A percentile compares a stretch with the other conserved stretches of the same genome.
Conservation (phyloP, 192 early-diverging fungal species). For the Umbelopsis ramanniana region DNA sequence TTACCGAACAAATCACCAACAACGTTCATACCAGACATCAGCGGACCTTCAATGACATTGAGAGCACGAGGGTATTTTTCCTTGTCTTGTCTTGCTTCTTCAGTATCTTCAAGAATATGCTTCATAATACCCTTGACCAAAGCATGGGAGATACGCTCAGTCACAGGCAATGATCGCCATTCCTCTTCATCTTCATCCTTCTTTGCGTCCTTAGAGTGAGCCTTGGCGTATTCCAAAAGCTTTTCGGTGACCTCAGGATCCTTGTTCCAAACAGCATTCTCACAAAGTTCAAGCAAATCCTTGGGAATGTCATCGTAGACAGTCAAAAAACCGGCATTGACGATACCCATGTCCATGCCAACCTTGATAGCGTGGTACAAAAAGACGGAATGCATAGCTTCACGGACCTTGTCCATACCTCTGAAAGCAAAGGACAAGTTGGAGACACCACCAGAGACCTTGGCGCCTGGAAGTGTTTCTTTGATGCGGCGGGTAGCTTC, state of each 20-base stretch:
- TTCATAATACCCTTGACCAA: slow-evolving; percentile 96
- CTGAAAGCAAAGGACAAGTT: slow-evolving; percentile 98
- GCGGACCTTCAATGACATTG: slow-evolving; percentile 95
- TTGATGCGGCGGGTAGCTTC: slow-evolving; percentile 79
- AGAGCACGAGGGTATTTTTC: slow-evolving; percentile 83
- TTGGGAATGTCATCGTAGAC: slow-evolving; percentile 97
- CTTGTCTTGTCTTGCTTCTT: slow-evolving; percentile 84
- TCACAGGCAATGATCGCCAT: slow-evolving; percentile 81
- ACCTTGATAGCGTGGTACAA: slow-evolving; percentile 82
- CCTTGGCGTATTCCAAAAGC: slow-evolving; percentile 88
- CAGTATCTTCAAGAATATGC: slow-evolving; percentile 90
- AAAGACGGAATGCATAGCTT: slow-evolving; percentile 97
- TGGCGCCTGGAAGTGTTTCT: slow-evolving; percentile 81
- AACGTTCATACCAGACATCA: slow-evolving; percentile 93
- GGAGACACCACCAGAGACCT: slow-evolving; percentile 95
- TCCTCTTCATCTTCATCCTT: slow-evolving; percentile 82
- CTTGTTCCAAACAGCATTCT: slow-evolving; percentile 91
- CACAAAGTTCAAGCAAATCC: slow-evolving; percentile 90
- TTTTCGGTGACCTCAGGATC: slow-evolving; percentile 93
- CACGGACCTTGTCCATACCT: slow-evolving; percentile 89
- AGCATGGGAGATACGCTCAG: slow-evolving; percentile 77
- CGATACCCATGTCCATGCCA: slow-evolving; percentile 98
- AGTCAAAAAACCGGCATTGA: slow-evolving; percentile 94
- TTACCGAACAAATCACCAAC: slow-evolving; percentile 94
- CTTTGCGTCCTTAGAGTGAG: slow-evolving; percentile 70